Percentiles rank a stretch among this genome's conserved stretches.
phyloP scores from a whole-genome alignment of 2,329 filamentous ascomycete genomes.

The Madurella mycetomatis region DNA sequence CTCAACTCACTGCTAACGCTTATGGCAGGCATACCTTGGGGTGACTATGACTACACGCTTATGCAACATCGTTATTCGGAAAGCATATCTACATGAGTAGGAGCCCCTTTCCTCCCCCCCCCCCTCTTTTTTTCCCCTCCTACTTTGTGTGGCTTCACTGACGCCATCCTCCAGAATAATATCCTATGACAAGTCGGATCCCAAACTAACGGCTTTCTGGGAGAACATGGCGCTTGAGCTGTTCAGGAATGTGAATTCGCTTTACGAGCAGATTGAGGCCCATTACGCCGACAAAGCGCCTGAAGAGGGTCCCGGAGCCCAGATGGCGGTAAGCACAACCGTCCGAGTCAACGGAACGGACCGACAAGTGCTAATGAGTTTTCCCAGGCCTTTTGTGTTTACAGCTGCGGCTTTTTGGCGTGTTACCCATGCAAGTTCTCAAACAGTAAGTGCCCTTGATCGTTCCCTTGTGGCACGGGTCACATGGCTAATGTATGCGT shows the following conservation, averaged over 20 bases:
- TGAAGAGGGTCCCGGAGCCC: conserved; percentile 48
- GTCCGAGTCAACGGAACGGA: too few relatives aligned
- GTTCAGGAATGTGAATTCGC: conserved; percentile 43
- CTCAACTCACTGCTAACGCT: background rate
- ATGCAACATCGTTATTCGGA: conserved; percentile 53
- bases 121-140: too few relatives aligned
- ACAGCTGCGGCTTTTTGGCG: conserved; percentile 50
- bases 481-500: conserved; percentile 8
- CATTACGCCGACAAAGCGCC: conserved; percentile 44
- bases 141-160: background rate
- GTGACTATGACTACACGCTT: conserved; percentile 53
- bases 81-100: conserved; percentile 50
- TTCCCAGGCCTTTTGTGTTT: conserved; percentile 46
- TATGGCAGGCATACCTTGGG: conserved; percentile 46
- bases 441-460: conserved; percentile 34
- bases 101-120: conserved; percentile 19
- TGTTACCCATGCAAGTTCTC: conserved; percentile 51
- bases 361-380: conserved; percentile 1
- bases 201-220: conserved; percentile 38
- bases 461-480: background rate
- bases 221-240: conserved; percentile 42
- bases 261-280: conserved; percentile 49
- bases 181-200: conserved; percentile 38
- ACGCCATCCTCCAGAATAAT: conserved; percentile 36
- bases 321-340: conserved; percentile 43